Conservation (phyloP, 2,329 filamentous ascomycete genomes). For the Fusarium virguliforme region DNA sequence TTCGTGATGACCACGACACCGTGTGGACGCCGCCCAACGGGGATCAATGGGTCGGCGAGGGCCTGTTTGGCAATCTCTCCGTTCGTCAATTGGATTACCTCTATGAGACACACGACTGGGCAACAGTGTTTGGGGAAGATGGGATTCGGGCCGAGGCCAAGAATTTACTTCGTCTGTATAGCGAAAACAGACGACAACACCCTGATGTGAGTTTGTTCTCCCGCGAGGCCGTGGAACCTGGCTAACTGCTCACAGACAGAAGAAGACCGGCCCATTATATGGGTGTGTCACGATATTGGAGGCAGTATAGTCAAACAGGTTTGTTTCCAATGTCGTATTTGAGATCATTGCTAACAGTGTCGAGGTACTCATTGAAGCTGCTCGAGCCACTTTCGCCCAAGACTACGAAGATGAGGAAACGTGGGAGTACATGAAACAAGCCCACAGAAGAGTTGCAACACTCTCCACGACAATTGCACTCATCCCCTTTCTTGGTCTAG, state of each 20-base stretch:
- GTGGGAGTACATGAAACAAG: background rate
- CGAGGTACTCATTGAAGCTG: background rate
- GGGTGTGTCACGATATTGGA: slow-evolving; percentile 22
- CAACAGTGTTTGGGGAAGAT: background rate
- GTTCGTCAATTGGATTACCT: slow-evolving; percentile 11
- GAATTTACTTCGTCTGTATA: background rate
- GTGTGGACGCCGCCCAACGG: slow-evolving; percentile 15
- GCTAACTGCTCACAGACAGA: background rate
- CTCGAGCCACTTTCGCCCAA: background rate
- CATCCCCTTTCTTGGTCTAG: no score
- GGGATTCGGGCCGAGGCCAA: slow-evolving; percentile 1
- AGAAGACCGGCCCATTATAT: background rate
- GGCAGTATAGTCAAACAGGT: slow-evolving; percentile 21
- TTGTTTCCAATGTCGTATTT: background rate
- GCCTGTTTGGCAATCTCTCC: background rate
- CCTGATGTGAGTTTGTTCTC: background rate
- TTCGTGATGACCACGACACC: slow-evolving; percentile 25
- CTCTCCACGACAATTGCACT: background rate
- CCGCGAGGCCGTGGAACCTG: background rate
- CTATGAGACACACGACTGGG: background rate
- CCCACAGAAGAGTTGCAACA: background rate
- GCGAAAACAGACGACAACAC: background rate
- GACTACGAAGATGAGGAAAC: background rate
- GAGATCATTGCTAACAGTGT: background rate
- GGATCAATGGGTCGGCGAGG: slow-evolving; percentile 4